phyloP scores from a whole-genome alignment of 176 grass and related monocot species.

The Olyra latifolia region DNA sequence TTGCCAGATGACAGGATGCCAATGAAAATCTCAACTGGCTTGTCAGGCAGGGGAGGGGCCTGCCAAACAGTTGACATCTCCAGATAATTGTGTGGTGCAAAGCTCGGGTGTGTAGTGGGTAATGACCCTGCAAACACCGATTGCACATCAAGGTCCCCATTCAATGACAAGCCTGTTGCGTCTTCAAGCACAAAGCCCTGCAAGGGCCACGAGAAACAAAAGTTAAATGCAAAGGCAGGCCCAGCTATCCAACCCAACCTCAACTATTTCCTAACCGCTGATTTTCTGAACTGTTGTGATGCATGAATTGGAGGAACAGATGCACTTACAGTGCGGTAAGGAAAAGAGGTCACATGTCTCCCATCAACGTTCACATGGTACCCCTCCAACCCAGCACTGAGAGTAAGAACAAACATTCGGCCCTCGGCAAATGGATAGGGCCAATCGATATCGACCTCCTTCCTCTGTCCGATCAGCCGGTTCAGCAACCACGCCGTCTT shows the following conservation, averaged over 20 bases:
- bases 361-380: slow-evolving; percentile 81
- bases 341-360: slow-evolving; percentile 73
- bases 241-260: neutral
- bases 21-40: slow-evolving; percentile 74
- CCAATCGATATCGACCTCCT: slow-evolving; percentile 62
- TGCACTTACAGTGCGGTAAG: slow-evolving; percentile 74
- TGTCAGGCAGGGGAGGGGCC: slow-evolving; percentile 47
- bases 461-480: slow-evolving; percentile 74
- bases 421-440: slow-evolving; percentile 72
- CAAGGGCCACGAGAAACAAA: slow-evolving; percentile 13
- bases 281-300: neutral
- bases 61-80: slow-evolving; percentile 66
- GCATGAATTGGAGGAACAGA: neutral
- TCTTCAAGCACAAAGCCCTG: slow-evolving; percentile 89
- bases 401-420: slow-evolving; percentile 73
- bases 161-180: slow-evolving; percentile 67
- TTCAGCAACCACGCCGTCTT: slow-evolving; percentile 86
- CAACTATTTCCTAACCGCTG: neutral
- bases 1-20: slow-evolving; percentile 83
- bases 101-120: slow-evolving; percentile 63
- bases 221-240: neutral
- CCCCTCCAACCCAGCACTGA: slow-evolving; percentile 82
- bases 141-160: slow-evolving; percentile 69
- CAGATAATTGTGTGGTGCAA: slow-evolving; percentile 57
- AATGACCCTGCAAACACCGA: slow-evolving; percentile 71